phyloP scores from a whole-genome alignment of 805 yeast genomes.

The Yarrowia yakushimensis region DNA sequence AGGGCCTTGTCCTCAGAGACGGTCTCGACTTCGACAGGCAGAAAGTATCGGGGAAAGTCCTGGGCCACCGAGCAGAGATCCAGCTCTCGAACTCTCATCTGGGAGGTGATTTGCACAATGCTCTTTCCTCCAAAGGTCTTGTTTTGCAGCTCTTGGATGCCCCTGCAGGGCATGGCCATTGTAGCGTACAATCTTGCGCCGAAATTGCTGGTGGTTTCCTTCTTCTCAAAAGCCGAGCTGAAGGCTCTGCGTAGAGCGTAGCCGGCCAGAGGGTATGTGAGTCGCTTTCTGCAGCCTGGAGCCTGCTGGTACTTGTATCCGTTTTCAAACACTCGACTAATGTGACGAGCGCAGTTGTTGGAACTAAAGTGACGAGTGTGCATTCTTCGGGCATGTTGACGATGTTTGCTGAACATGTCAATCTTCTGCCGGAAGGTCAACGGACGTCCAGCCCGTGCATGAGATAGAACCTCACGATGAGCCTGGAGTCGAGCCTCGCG shows the following conservation, averaged over 20 bases:
- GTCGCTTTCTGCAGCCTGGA: background rate
- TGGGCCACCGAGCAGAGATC: background rate
- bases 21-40: slow-evolving; percentile 7
- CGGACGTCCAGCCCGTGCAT: background rate
- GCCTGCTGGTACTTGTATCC: slow-evolving; percentile 16
- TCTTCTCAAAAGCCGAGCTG: background rate
- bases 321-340: background rate
- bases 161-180: slow-evolving; percentile 15
- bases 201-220: background rate
- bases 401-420: slow-evolving; percentile 6
- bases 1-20: background rate
- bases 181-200: slow-evolving; percentile 11
- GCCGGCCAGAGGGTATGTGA: slow-evolving; percentile 3
- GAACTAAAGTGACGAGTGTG: slow-evolving; percentile 12
- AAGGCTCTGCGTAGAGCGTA: background rate
- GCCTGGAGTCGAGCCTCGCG: slow-evolving; percentile 15
- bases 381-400: background rate
- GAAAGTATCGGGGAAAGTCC: background rate
- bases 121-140: background rate
- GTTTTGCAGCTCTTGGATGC: slow-evolving; percentile 5
- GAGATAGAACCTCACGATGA: background rate
- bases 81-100: background rate
- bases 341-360: background rate
- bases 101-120: slow-evolving; percentile 1
- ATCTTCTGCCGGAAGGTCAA: slow-evolving; percentile 5